Evolutionary conservation across 176 grass and related monocot species (phyloP).

Genomic region (Hordeum vulgare): MorexV3_pseudomolecules_assembly NC_058521.1:29368736-29369235

Average conservation of each 20-base stretch:
- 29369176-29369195: neutral
- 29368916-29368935: too few species aligned
- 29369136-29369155: conserved; percentile 8
- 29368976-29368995: too few species aligned
- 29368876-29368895: too few species aligned
- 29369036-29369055: conserved; percentile 77
- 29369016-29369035: too few species aligned
- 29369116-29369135: conserved; percentile 26
- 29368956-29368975: too few species aligned
- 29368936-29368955: too few species aligned
- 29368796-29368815: neutral
- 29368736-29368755: conserved; percentile 55
- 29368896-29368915: too few species aligned
- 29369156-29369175: neutral
- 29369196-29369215: conserved; percentile 52
- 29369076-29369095: conserved; percentile 90
- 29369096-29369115: conserved; percentile 86
- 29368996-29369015: too few species aligned
- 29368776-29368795: conserved; percentile 48
- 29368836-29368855: neutral
- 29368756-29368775: conserved; percentile 58
- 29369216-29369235: conserved; percentile 97
- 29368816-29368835: neutral
- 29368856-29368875: neutral
- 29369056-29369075: conserved; percentile 68